phyloP scores from a whole-genome alignment of 805 yeast genomes.

The Yamadazyma phyllophila region DNA sequence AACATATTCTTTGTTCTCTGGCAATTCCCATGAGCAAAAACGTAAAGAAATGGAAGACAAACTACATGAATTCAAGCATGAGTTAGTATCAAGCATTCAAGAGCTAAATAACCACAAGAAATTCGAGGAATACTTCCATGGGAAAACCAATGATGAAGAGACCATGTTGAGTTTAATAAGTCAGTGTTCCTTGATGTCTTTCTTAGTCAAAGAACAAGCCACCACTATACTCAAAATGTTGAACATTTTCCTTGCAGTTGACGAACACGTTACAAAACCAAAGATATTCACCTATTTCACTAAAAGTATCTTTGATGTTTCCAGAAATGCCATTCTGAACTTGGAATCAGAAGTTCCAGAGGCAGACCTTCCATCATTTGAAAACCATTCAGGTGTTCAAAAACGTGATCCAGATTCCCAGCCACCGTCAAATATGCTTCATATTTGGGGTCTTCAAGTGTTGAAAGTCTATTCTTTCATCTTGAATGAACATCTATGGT shows the following conservation, averaged over 20 bases:
- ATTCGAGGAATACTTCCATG: conserved; percentile 11
- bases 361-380: conserved; percentile 10
- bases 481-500: conserved; percentile 24
- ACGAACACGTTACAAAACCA: conserved; percentile 11
- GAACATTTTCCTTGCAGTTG: conserved; percentile 9
- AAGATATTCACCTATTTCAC: conserved; percentile 11
- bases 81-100: conserved; percentile 10
- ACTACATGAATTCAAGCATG: conserved; percentile 12
- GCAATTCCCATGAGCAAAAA: conserved; percentile 10
- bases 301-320: conserved; percentile 9
- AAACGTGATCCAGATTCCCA: conserved; percentile 29
- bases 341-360: conserved; percentile 4
- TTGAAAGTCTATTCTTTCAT: conserved; percentile 18
- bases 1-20: conserved; percentile 15
- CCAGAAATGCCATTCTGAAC: conserved; percentile 2
- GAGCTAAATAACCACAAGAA: conserved; percentile 10
- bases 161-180: conserved; percentile 23
- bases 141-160: conserved; percentile 21
- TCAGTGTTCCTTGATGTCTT: conserved; percentile 20
- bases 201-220: conserved; percentile 8
- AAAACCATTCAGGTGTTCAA: conserved; percentile 11
- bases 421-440: conserved; percentile 23
- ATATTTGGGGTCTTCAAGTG: conserved; percentile 19
- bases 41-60: conserved; percentile 18
- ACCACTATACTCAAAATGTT: conserved; percentile 3